A percentile compares a stretch with the other conserved stretches of the same genome.
Evolutionary conservation across 352 stramenopile genomes (phyloP).

Genomic region (Globisporangium solare): DNA sequence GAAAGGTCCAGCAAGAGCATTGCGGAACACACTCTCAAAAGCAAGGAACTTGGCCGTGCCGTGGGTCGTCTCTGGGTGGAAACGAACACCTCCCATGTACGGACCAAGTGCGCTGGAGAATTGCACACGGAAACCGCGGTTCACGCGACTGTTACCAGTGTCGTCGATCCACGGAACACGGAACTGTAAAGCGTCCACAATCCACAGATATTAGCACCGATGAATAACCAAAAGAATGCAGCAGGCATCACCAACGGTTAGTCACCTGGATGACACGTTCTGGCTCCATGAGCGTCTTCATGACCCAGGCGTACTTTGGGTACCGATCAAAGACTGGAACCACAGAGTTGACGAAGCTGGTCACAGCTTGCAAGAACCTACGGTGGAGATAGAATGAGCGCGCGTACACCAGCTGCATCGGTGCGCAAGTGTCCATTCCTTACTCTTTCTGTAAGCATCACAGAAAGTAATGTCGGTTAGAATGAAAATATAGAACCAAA

Average conservation of each 20-base stretch:
- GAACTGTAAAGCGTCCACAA: conserved; percentile 64
- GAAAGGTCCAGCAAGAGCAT: conserved; percentile 87
- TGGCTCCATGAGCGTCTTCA: conserved; percentile 94
- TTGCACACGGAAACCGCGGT: conserved; percentile 96
- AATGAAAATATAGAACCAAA: conserved; percentile 1
- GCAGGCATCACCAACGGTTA: no score
- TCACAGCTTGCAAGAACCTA: conserved; percentile 69
- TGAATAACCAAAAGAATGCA: background rate
- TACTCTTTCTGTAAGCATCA: conserved; percentile 4
- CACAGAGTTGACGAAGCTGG: conserved; percentile 79
- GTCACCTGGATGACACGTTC: conserved; percentile 86
- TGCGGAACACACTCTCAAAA: conserved; percentile 96
- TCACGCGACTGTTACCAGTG: conserved; percentile 92
- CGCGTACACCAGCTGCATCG: background rate
- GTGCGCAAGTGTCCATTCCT: background rate
- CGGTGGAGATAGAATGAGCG: background rate
- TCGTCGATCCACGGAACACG: conserved; percentile 97
- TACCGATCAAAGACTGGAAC: conserved; percentile 85
- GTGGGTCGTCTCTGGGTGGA: conserved; percentile 90
- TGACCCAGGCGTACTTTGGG: conserved; percentile 87
- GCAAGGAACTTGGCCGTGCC: conserved; percentile 88
- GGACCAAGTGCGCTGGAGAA: conserved; percentile 90
- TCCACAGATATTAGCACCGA: background rate
- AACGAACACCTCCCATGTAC: conserved; percentile 96
- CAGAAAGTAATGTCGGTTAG: background rate